Conservation (phyloP, 2,329 filamentous ascomycete genomes). For the Calonectria naviculata region DNA sequence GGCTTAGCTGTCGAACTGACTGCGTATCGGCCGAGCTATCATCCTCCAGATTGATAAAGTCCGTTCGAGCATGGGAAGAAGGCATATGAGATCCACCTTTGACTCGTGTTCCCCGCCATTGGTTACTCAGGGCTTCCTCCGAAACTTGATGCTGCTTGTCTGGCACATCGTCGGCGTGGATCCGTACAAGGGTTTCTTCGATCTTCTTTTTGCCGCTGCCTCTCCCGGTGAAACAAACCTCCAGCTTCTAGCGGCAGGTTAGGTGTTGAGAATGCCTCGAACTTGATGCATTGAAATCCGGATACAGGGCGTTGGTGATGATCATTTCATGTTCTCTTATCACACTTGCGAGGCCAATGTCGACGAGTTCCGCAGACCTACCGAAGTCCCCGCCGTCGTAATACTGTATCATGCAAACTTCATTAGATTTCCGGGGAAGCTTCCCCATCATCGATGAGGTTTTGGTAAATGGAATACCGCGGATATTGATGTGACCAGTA, state of each 20-base stretch:
- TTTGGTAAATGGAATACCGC: slow-evolving; percentile 52
- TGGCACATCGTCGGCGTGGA: slow-evolving; percentile 44
- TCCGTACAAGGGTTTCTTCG: slow-evolving; percentile 51
- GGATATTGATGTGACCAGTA: slow-evolving; percentile 40
- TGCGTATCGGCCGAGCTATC: not conserved
- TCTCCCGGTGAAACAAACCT: slow-evolving; percentile 38
- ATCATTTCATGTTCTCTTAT: slow-evolving; percentile 54
- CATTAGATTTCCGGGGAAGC: slow-evolving; percentile 53
- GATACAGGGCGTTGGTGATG: slow-evolving; percentile 66
- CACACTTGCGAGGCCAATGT: slow-evolving; percentile 54
- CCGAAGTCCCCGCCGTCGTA: slow-evolving; percentile 50
- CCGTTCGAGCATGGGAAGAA: not conserved
- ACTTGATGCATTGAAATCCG: slow-evolving; percentile 46
- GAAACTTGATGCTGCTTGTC: slow-evolving; percentile 41
- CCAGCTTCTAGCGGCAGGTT: slow-evolving; percentile 63
- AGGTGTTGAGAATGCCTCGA: slow-evolving; percentile 48
- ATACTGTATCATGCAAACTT: slow-evolving; percentile 52
- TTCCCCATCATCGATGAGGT: slow-evolving; percentile 48
- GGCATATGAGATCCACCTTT: slow-evolving; percentile 48
- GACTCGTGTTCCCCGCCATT: slow-evolving; percentile 43
- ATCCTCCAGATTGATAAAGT: slow-evolving; percentile 39
- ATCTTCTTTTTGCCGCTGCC: slow-evolving; percentile 36
- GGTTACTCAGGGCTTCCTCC: slow-evolving; percentile 47
- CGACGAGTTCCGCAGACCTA: slow-evolving; percentile 46
- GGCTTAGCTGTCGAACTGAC: slow-evolving; percentile 36